phyloP scores from a whole-genome alignment of 2,329 filamentous ascomycete genomes.

The Aschersonia sp. region DNA sequence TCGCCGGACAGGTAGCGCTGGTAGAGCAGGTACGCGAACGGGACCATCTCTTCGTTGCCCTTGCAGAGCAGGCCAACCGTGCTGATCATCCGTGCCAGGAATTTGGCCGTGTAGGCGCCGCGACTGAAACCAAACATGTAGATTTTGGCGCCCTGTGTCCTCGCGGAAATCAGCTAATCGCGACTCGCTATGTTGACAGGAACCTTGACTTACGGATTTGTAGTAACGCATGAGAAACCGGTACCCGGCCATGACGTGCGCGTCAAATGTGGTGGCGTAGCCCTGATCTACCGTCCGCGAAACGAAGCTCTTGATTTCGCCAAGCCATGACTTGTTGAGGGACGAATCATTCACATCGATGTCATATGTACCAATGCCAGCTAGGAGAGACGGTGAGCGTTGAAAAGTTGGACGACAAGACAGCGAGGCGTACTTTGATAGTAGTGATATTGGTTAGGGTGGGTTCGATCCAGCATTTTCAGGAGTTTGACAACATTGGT shows the following conservation, averaged over 20 bases:
- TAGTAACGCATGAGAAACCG: conserved; percentile 40
- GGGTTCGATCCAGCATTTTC: conserved; percentile 27
- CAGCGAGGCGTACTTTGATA: conserved; percentile 26
- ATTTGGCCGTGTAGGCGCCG: conserved; percentile 37
- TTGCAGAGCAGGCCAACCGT: conserved; percentile 32
- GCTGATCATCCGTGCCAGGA: conserved; percentile 35
- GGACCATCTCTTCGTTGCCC: conserved; percentile 38
- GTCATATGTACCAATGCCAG: conserved; percentile 35
- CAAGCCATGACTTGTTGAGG: conserved; percentile 21
- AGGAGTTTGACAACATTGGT: conserved; percentile 39
- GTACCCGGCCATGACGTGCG: conserved; percentile 37
- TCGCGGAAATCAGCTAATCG: background rate
- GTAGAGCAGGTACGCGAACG: conserved; percentile 31
- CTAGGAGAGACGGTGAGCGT: conserved; percentile 8
- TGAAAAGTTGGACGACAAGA: background rate
- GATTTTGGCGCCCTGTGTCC: conserved; percentile 28
- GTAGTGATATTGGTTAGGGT: conserved; percentile 30
- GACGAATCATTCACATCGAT: conserved; percentile 20
- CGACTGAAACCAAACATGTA: conserved; percentile 40
- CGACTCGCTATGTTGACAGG: background rate
- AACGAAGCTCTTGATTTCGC: conserved; percentile 19
- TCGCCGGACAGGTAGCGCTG: conserved; percentile 25
- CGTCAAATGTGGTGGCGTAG: conserved; percentile 30
- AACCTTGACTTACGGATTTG: conserved; percentile 15
- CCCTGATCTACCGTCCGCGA: conserved; percentile 26